phyloP scores from a whole-genome alignment of 1,284 basidiomycete species.

The Phlebopus sp. region DNA sequence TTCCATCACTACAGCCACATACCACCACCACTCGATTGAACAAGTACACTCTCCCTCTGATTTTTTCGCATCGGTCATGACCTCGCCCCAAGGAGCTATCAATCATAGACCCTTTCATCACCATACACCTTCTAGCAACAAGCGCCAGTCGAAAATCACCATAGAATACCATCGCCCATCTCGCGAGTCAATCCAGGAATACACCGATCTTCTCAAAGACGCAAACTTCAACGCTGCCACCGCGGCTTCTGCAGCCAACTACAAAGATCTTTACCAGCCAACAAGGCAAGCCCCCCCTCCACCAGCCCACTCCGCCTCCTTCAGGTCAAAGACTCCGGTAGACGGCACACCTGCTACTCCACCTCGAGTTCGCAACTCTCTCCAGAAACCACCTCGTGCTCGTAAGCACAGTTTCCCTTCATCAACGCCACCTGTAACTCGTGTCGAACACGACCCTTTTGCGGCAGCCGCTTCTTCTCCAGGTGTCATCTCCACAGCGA shows the following conservation, averaged over 20 bases:
- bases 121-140: slow-evolving; percentile 29
- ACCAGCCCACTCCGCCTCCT: slow-evolving; percentile 30
- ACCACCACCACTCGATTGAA: neutral
- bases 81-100: slow-evolving; percentile 37
- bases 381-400: slow-evolving; percentile 52
- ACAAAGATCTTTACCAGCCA: slow-evolving; percentile 43
- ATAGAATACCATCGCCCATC: slow-evolving; percentile 73
- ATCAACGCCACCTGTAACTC: slow-evolving; percentile 24
- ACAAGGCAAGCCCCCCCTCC: slow-evolving; percentile 55
- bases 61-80: slow-evolving; percentile 17
- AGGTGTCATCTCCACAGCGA: slow-evolving; percentile 20
- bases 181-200: slow-evolving; percentile 64
- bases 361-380: slow-evolving; percentile 49
- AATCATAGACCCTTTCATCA: slow-evolving; percentile 34
- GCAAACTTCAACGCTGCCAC: slow-evolving; percentile 55
- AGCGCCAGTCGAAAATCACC: slow-evolving; percentile 65
- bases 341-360: slow-evolving; percentile 33
- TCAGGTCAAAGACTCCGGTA: slow-evolving; percentile 41
- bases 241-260: slow-evolving; percentile 39
- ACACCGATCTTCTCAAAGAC: slow-evolving; percentile 65
- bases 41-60: slow-evolving; percentile 2
- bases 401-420: slow-evolving; percentile 50
- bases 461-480: slow-evolving; percentile 41
- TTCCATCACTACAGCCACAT: neutral
- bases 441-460: slow-evolving; percentile 57